Evolutionary conservation across 768 basidiomycete genomes (phyloP).

Genomic region (Suillus subluteus): DNA sequence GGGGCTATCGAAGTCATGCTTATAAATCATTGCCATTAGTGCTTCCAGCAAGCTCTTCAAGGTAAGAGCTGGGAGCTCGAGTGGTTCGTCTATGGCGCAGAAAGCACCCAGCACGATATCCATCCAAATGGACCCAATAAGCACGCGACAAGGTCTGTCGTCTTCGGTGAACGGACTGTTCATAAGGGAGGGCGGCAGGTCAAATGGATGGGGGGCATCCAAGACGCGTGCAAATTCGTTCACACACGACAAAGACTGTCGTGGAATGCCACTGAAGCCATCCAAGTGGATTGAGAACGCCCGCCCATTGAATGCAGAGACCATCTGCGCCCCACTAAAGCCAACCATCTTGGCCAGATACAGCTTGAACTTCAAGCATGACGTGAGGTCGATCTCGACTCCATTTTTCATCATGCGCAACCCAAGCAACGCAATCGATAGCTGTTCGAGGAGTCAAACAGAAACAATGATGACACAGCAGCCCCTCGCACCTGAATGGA

Average conservation of each 20-base stretch:
- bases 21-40: constrained; percentile 67
- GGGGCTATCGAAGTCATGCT: constrained; percentile 68
- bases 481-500: constrained; percentile 45
- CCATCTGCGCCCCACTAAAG: constrained; percentile 52
- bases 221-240: constrained; percentile 59
- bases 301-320: constrained; percentile 50
- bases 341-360: constrained; percentile 53
- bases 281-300: constrained; percentile 59
- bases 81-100: constrained; percentile 47
- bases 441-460: constrained; percentile 38
- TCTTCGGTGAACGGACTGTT: constrained; percentile 42
- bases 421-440: constrained; percentile 57
- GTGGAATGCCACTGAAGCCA: constrained; percentile 45
- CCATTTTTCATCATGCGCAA: constrained; percentile 72
- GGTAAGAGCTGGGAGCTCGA: constrained; percentile 54
- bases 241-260: constrained; percentile 55
- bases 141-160: constrained; percentile 44
- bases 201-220: constrained; percentile 57
- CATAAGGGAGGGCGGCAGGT: constrained; percentile 52
- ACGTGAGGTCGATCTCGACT: constrained; percentile 51
- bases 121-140: constrained; percentile 66
- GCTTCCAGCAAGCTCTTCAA: constrained; percentile 66
- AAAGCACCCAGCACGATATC: constrained; percentile 62
- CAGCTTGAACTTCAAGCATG: constrained; percentile 63
- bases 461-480: background rate